A percentile compares a stretch with the other conserved stretches of the same genome.
phyloP scores from a whole-genome alignment of 2,329 filamentous ascomycete genomes.

The Fusarium pininemorale region DNA sequence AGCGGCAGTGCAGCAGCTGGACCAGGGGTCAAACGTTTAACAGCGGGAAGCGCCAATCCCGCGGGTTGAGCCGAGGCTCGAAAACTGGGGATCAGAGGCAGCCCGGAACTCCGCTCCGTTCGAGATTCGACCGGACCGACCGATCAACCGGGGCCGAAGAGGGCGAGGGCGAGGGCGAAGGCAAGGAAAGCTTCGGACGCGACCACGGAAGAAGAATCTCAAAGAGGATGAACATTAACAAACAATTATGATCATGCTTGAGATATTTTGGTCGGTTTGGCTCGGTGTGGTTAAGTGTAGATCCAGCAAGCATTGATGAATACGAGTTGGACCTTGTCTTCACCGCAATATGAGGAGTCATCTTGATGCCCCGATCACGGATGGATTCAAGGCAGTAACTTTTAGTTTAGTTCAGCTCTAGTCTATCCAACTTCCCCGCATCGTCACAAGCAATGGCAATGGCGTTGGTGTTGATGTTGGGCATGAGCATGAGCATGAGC shows the following conservation, averaged over 20 bases:
- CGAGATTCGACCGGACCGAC: constrained; percentile 11
- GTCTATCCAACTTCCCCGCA: constrained; percentile 18
- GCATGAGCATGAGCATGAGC: constrained; percentile 3
- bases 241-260: background rate
- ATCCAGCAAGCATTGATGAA: constrained; percentile 8
- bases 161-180: background rate
- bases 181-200: constrained; percentile 5
- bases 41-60: constrained; percentile 22
- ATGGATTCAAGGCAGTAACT: constrained; percentile 7
- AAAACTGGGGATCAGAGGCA: constrained; percentile 32
- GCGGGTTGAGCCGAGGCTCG: constrained; percentile 28
- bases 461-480: constrained; percentile 12
- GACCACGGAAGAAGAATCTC: constrained; percentile 11
- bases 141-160: constrained; percentile 23
- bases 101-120: constrained; percentile 18
- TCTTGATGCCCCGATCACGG: constrained; percentile 5
- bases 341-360: constrained; percentile 33
- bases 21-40: constrained; percentile 1
- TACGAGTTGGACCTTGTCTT: constrained; percentile 12
- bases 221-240: background rate
- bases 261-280: background rate
- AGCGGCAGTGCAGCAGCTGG: constrained; percentile 30
- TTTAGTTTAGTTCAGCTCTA: background rate
- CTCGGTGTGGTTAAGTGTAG: constrained; percentile 7
- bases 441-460: constrained; percentile 14